Percentiles rank a stretch among this genome's conserved stretches.
Conservation (phyloP, 108 stramenopile species). For the Cyclotella kingstonii region DNA sequence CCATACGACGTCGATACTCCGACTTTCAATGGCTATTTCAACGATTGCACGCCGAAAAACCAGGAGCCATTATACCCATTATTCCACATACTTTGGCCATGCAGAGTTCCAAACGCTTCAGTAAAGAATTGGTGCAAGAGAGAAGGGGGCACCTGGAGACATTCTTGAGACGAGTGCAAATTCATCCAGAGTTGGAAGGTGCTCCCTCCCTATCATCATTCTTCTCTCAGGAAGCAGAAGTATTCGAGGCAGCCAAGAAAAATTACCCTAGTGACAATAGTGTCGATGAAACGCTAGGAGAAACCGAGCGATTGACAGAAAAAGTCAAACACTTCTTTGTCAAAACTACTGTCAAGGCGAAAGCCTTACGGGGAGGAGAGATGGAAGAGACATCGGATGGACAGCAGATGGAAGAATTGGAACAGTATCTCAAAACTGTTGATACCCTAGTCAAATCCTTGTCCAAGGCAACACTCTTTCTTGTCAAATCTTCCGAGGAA, state of each 20-base stretch:
- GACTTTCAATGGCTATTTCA: conserved; percentile 94
- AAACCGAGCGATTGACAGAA: conserved; percentile 29
- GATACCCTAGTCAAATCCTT: conserved; percentile 72
- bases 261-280: conserved; percentile 38
- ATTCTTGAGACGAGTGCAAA: conserved; percentile 70
- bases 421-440: conserved; percentile 59
- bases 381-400: conserved; percentile 65
- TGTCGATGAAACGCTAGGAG: conserved; percentile 7
- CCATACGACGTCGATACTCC: conserved; percentile 79
- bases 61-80: conserved; percentile 90
- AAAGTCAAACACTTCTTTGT: conserved; percentile 58
- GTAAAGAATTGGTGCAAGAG: conserved; percentile 72
- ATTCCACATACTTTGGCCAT: conserved; percentile 85
- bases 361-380: conserved; percentile 49
- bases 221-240: conserved; percentile 69
- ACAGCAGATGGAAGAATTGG: conserved; percentile 61
- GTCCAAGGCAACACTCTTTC: conserved; percentile 59
- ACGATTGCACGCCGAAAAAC: conserved; percentile 72
- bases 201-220: conserved; percentile 74
- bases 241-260: conserved; percentile 63
- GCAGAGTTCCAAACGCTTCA: conserved; percentile 59
- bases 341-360: conserved; percentile 50
- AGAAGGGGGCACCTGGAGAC: conserved; percentile 71
- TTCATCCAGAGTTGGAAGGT: conserved; percentile 74
- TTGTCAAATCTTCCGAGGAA: conserved; percentile 70